A percentile compares a stretch with the other conserved stretches of the same genome.
Conservation (phyloP, 352 stramenopile genomes). For the Pythium grandisporangium region DNA sequence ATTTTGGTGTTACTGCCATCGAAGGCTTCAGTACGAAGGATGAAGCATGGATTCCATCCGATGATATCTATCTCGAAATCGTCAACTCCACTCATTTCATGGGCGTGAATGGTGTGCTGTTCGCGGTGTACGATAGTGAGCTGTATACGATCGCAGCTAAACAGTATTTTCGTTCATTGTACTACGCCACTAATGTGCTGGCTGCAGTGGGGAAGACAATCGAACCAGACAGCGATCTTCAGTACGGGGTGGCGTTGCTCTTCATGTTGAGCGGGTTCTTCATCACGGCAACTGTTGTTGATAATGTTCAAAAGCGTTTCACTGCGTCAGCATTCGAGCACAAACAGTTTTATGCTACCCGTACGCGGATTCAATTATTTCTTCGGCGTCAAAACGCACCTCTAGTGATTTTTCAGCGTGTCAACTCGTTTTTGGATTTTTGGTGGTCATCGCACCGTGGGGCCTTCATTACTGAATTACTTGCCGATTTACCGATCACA, state of each 20-base stretch:
- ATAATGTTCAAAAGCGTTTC: conserved; percentile 43
- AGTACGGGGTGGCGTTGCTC: conserved; percentile 27
- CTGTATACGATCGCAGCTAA: conserved; percentile 11
- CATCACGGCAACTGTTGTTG: conserved; percentile 35
- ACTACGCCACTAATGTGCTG: conserved; percentile 24
- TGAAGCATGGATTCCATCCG: conserved; percentile 21
- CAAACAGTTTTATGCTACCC: conserved; percentile 32
- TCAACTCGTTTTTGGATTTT: conserved; percentile 35
- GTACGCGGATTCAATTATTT: conserved; percentile 34
- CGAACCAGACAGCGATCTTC: conserved; percentile 22
- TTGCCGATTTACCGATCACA: conserved; percentile 19
- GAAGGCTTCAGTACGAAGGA: conserved; percentile 19
- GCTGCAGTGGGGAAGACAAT: conserved; percentile 23
- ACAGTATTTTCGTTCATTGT: conserved; percentile 24
- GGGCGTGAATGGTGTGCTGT: neutral
- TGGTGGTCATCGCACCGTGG: conserved; percentile 38
- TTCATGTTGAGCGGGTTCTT: conserved; percentile 47
- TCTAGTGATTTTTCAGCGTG: conserved; percentile 26
- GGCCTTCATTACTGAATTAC: conserved; percentile 24
- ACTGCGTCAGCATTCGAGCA: conserved; percentile 36
- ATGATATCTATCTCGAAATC: conserved; percentile 13
- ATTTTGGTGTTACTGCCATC: conserved; percentile 25
- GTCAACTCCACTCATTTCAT: conserved; percentile 13
- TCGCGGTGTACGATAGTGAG: conserved; percentile 3
- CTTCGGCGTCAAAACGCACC: conserved; percentile 29